Evolutionary conservation across 1,284 basidiomycete genomes (phyloP).

Genomic region (Ustilago lituana): DNA sequence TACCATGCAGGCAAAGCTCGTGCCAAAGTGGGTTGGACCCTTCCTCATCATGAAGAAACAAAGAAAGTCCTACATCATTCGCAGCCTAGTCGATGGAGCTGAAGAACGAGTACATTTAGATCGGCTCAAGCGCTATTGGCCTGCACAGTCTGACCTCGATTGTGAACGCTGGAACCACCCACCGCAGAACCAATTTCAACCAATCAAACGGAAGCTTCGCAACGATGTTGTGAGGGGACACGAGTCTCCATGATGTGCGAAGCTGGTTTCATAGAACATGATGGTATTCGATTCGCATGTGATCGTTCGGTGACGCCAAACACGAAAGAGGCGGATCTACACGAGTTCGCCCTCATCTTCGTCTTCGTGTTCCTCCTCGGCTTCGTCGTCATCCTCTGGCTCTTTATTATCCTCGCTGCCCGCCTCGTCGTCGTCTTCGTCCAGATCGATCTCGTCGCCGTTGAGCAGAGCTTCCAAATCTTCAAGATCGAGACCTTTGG

Average conservation of each 20-base stretch:
- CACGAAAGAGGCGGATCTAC: too few relatives aligned
- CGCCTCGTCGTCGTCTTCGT: slow-evolving; percentile 18
- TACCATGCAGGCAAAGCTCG: not conserved
- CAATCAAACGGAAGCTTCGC: too few relatives aligned
- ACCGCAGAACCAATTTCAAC: too few relatives aligned
- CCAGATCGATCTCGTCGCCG: slow-evolving; percentile 27
- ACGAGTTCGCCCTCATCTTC: slow-evolving; percentile 24
- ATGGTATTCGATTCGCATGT: too few relatives aligned
- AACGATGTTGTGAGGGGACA: too few relatives aligned
- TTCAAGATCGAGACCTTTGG: slow-evolving; percentile 38
- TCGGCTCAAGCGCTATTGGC: slow-evolving; percentile 1
- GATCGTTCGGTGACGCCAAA: too few relatives aligned
- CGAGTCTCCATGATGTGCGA: too few relatives aligned
- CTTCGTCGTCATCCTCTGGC: slow-evolving; percentile 10
- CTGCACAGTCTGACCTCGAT: too few relatives aligned
- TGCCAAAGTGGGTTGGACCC: slow-evolving; percentile 1
- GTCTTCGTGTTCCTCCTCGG: slow-evolving; percentile 11
- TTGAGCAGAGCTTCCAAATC: slow-evolving; percentile 40
- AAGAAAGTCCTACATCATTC: slow-evolving; percentile 2
- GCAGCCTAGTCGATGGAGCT: not conserved
- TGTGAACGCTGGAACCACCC: too few relatives aligned
- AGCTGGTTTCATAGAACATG: too few relatives aligned
- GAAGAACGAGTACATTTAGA: slow-evolving; percentile 1
- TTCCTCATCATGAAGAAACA: not conserved
- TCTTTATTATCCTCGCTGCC: slow-evolving; percentile 32